Base-by-base conservation (phyloP, 2,329 filamentous ascomycete genomes). In the Sarocladium strictum region DNA sequence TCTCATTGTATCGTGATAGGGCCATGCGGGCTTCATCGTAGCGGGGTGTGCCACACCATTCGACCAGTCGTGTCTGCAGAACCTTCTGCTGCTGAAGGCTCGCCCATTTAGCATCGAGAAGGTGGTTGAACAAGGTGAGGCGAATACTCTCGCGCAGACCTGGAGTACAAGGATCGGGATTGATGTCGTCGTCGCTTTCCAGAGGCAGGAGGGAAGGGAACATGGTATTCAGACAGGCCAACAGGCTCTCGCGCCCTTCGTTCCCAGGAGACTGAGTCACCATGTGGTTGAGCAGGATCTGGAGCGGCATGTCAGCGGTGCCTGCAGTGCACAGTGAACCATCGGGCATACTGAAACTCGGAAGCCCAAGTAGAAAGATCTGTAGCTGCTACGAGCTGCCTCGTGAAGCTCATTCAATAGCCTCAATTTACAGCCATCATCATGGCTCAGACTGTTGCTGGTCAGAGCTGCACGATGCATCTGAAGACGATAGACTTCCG, bases 181-280 rank as follows among this genome's bases (percentile, higher is more conserved):
- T 61, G 3, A 61, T 9, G 27, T 65, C 63, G 2, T 65, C 57
- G 2, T 55, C 53, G 15, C 59, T 52, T 32, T 59, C 55, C 17
- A 64, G 56, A 11, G 64, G 55, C 9, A 60, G 53, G 10, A 58
- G 54, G 1, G 68, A 55, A 1, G 70, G 67, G 32, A 72, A 68
- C 19, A 72, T 58, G 5, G 70, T 63, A 50, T 72, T 72, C 23
- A 72, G 58, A 6, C 62, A 60, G 21, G 67, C 69, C 68, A 72
- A 66, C 32, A 69, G 38, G 14, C 24, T 60, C 59, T 51, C 53
- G 54, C 17, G 24, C 10, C 35, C 15, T 2, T 56, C 35, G 19
- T 40, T 12, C 7, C 29, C 29, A 19, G 26, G 4, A 17, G 27
- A n/a, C 15, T 56, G 54, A 17, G 55, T 55, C 10, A 53, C 57